Base-by-base conservation (phyloP, 495 filamentous ascomycete species). In the Hyaloscypha hepaticicola region DNA sequence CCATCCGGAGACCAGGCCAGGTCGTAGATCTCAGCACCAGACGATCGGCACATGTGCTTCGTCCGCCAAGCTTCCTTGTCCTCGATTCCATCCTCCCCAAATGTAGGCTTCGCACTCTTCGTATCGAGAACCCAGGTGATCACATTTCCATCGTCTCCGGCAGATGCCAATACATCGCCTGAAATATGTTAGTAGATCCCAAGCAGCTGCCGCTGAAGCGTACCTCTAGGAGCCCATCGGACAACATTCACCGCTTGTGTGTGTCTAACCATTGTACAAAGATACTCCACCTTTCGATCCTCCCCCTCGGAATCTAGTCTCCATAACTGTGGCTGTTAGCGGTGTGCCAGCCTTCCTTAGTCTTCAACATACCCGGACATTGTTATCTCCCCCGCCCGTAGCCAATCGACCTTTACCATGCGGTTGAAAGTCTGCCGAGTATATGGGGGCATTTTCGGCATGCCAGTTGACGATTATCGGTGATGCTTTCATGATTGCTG, bases 191-290 rank as follows among this genome's bases (percentile, higher is more conserved):
- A 66, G 62, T 5, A 28, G 45, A 22, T 16, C 27, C 19, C 14
- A 25, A 25, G 25, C 22, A 4, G 27, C 53, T 50, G 55, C 9
- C 8, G 24, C 1, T 29, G 33, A 19, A 28, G 16, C 75, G 55
- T 77, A 95, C 92, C 95, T 82, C 90, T 90, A 16, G 95, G 95
- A 71, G 91, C 89, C 82, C 93, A 99, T 69, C 95, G 84, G 22
- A 99, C 96, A 49, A 97, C 95, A 83, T 99, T 99, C 68, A 99
- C 96, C 29, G 95, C 92, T 77, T 98, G 96, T 25, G 92, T 94
- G 75, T 99, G 95, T 75, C 96, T 97, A 28, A 88, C 77, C 63
- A 98, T 81, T 0, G 93, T 98, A 50, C 92, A 92, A 59, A 99
- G 76, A 73, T 98, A 99, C 27, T 91, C 87, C 34, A 96, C 90